Percentiles rank a stretch among this genome's conserved stretches.
Evolutionary conservation across 169 alveolate species (phyloP).

Genomic region (Plasmodium yoelii): DNA sequence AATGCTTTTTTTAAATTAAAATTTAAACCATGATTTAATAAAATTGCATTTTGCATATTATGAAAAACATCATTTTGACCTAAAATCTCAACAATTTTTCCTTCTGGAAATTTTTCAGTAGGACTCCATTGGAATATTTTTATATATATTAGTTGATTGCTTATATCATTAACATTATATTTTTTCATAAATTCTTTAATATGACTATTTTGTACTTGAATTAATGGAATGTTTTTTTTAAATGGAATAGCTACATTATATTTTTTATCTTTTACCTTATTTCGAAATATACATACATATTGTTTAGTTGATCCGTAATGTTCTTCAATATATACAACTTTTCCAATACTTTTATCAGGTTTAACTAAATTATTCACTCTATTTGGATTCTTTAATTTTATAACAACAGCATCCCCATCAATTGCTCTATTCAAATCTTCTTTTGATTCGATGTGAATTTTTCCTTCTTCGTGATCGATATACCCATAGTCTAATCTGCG

Average conservation of each 20-base stretch:
- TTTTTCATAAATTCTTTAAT: conserved; percentile 46
- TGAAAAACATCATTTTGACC: conserved; percentile 68
- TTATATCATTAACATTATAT: conserved; percentile 27
- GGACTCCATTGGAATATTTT: conserved; percentile 49
- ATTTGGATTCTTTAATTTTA: conserved; percentile 78
- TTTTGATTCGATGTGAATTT: conserved; percentile 45
- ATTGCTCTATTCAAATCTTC: conserved; percentile 90
- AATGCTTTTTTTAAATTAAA: conserved; percentile 62
- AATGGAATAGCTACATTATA: conserved; percentile 54
- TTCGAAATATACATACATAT: conserved; percentile 54
- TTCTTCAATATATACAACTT: conserved; percentile 65
- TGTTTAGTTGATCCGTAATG: conserved; percentile 52
- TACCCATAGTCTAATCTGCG: conserved; percentile 47
- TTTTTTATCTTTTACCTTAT: conserved; percentile 23
- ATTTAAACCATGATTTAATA: conserved; percentile 40
- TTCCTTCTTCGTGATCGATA: conserved; percentile 10
- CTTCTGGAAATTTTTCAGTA: conserved; percentile 47
- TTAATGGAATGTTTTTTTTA: conserved; percentile 68
- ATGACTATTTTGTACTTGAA: conserved; percentile 33
- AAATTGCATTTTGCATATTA: conserved; percentile 74
- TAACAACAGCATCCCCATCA: conserved; percentile 93
- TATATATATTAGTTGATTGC: conserved; percentile 33
- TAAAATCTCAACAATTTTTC: conserved; percentile 55
- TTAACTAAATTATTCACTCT: not conserved
- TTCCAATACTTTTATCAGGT: not conserved